phyloP scores from a whole-genome alignment of 108 stramenopile genomes.

The Cyclostephanos tholiformis region DNA sequence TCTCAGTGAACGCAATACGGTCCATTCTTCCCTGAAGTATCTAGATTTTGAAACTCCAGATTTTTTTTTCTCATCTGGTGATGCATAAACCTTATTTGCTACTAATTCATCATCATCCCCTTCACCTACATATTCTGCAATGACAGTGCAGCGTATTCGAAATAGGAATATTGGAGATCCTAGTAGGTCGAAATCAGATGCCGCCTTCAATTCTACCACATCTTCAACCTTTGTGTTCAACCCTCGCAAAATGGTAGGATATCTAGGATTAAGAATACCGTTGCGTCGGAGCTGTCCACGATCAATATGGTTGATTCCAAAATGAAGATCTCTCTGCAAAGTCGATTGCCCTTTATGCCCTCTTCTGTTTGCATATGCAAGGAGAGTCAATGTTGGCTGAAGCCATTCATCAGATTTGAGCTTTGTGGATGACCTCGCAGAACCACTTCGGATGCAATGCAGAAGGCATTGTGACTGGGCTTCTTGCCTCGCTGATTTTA shows the following conservation, averaged over 20 bases:
- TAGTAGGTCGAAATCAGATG: constrained; percentile 44
- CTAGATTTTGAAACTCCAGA: constrained; percentile 11
- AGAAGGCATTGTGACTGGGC: constrained; percentile 72
- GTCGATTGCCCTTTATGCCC: constrained; percentile 60
- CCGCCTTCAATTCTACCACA: constrained; percentile 67
- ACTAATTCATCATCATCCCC: constrained; percentile 43
- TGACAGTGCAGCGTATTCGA: constrained; percentile 72
- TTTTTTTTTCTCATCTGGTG: constrained; percentile 15
- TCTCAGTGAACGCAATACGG: constrained; percentile 73
- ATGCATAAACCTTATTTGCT: constrained; percentile 12
- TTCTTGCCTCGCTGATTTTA: constrained; percentile 76
- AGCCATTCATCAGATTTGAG: constrained; percentile 67
- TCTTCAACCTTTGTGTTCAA: constrained; percentile 64
- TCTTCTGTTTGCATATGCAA: constrained; percentile 70
- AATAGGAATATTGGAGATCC: constrained; percentile 56
- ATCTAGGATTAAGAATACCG: constrained; percentile 73
- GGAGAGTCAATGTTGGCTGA: constrained; percentile 65
- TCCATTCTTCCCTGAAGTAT: constrained; percentile 79
- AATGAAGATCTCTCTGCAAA: constrained; percentile 74
- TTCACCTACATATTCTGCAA: constrained; percentile 55
- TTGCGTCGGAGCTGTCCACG: constrained; percentile 78
- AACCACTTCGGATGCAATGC: constrained; percentile 71
- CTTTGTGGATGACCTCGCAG: constrained; percentile 80
- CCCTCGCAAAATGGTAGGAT: constrained; percentile 66
- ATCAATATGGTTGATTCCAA: constrained; percentile 85